Evolutionary conservation across 2,329 filamentous ascomycete species (phyloP).

Genomic region (Keithomyces neogunnii): DNA sequence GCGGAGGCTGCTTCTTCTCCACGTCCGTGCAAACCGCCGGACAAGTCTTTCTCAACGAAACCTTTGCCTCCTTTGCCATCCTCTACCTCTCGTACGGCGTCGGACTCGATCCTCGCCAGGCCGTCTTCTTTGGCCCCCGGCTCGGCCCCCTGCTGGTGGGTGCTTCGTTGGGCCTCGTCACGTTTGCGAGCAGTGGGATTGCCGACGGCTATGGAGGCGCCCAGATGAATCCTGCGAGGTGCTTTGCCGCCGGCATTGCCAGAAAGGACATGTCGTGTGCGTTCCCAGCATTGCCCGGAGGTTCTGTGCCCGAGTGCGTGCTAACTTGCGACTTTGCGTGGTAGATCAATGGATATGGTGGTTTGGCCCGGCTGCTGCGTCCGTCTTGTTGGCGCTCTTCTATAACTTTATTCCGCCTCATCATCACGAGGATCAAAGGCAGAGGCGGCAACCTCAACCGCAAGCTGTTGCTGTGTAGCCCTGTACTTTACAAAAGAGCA

Average conservation of each 20-base stretch:
- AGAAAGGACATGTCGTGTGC: conserved; percentile 16
- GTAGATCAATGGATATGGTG: conserved; percentile 28
- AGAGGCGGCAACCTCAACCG: background rate
- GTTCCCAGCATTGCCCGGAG: background rate
- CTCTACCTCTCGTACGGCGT: conserved; percentile 40
- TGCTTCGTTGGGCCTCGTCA: conserved; percentile 25
- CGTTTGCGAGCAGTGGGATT: conserved; percentile 28
- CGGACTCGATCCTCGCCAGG: conserved; percentile 44
- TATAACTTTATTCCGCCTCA: conserved; percentile 24
- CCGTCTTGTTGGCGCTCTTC: conserved; percentile 16
- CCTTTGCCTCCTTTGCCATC: conserved; percentile 24
- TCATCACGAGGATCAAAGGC: conserved; percentile 5
- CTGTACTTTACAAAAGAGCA: too few relatives aligned
- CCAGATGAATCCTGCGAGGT: conserved; percentile 35
- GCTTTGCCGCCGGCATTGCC: conserved; percentile 34
- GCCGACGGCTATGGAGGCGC: conserved; percentile 33
- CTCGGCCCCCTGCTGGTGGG: conserved; percentile 40
- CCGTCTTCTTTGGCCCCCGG: conserved; percentile 37
- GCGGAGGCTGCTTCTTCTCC: conserved; percentile 30
- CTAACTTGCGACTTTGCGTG: background rate
- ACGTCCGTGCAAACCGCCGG: conserved; percentile 23
- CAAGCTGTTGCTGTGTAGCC: too few relatives aligned
- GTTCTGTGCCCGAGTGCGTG: background rate
- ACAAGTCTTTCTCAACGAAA: conserved; percentile 39
- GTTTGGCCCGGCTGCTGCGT: conserved; percentile 23